phyloP scores from a whole-genome alignment of 2,329 filamentous ascomycete species.

The Aureobasidium namibiae region DNA sequence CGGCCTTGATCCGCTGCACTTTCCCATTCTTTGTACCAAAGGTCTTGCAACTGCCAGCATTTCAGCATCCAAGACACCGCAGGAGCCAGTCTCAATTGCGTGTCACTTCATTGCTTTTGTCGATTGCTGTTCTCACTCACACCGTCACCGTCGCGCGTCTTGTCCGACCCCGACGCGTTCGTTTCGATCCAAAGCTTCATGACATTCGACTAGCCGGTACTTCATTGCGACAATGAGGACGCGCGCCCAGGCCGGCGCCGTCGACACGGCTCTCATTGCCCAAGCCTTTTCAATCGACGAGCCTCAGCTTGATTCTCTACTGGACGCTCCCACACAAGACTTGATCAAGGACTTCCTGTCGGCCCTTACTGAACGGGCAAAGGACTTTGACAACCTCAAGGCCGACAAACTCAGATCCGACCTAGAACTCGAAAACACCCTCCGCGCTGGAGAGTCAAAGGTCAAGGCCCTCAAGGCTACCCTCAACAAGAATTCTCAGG shows the following conservation, averaged over 20 bases:
- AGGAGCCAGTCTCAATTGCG: not conserved
- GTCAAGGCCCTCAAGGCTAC: conserved; percentile 73
- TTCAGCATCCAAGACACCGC: not conserved
- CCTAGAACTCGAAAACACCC: conserved; percentile 86
- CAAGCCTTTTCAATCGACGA: conserved; percentile 63
- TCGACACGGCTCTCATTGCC: conserved; percentile 67
- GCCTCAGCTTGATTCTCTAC: conserved; percentile 51
- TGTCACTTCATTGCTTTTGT: not conserved
- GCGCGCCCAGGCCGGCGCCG: conserved; percentile 36
- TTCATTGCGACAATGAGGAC: conserved; percentile 40
- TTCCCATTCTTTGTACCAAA: not conserved
- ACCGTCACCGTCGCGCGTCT: not conserved
- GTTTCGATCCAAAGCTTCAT: not conserved
- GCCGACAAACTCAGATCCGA: conserved; percentile 83
- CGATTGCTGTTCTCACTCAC: not conserved
- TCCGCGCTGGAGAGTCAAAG: conserved; percentile 75
- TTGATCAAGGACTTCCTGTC: conserved; percentile 68
- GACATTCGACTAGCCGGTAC: not conserved
- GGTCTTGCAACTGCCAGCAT: not conserved
- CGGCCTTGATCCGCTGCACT: not conserved
- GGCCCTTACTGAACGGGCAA: conserved; percentile 68
- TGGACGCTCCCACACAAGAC: conserved; percentile 65
- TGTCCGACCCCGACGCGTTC: not conserved
- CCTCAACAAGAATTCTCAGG: conserved; percentile 73
- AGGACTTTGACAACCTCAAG: conserved; percentile 71